Conservation (phyloP, 2,329 filamentous ascomycete species). For the Acarospora socialis region DNA sequence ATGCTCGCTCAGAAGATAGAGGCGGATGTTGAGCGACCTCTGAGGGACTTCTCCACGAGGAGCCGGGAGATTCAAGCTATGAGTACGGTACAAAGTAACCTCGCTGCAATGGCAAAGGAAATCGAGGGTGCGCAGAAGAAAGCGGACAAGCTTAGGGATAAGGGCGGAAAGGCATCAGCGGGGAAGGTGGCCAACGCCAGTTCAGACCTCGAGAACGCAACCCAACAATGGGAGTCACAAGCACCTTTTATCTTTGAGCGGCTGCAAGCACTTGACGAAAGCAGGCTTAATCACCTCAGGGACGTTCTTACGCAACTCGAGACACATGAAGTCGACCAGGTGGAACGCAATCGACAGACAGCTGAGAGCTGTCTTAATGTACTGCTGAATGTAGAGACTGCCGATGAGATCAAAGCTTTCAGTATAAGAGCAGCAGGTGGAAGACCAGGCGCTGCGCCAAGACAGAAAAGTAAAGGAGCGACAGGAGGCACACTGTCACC, state of each 20-base stretch:
- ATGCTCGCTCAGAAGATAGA: conserved; percentile 70
- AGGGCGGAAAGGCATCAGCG: conserved; percentile 55
- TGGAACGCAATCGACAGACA: conserved; percentile 58
- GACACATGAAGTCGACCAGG: conserved; percentile 80
- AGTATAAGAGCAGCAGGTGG: conserved; percentile 25
- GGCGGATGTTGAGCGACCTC: conserved; percentile 69
- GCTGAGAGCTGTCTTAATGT: conserved; percentile 69
- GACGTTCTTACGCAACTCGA: conserved; percentile 85
- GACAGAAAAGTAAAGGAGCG: conserved; percentile 23
- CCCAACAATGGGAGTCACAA: conserved; percentile 80
- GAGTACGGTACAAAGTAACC: conserved; percentile 65
- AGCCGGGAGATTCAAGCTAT: conserved; percentile 69
- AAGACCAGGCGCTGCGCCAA: conserved; percentile 27
- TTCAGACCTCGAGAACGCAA: conserved; percentile 60
- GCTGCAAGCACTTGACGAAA: conserved; percentile 81
- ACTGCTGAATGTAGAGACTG: conserved; percentile 73
- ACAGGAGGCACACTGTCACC: conserved; percentile 16
- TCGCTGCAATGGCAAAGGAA: conserved; percentile 67
- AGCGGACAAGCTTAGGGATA: conserved; percentile 68
- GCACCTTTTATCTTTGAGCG: conserved; percentile 91
- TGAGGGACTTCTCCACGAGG: conserved; percentile 59
- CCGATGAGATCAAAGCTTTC: conserved; percentile 72
- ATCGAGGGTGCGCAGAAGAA: conserved; percentile 73
- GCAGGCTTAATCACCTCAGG: conserved; percentile 73
- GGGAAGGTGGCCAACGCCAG: conserved; percentile 65